Percentiles rank a stretch among this genome's conserved stretches.
phyloP scores from a whole-genome alignment of 164 flowering plant species.

The Protea cynaroides region DNA sequence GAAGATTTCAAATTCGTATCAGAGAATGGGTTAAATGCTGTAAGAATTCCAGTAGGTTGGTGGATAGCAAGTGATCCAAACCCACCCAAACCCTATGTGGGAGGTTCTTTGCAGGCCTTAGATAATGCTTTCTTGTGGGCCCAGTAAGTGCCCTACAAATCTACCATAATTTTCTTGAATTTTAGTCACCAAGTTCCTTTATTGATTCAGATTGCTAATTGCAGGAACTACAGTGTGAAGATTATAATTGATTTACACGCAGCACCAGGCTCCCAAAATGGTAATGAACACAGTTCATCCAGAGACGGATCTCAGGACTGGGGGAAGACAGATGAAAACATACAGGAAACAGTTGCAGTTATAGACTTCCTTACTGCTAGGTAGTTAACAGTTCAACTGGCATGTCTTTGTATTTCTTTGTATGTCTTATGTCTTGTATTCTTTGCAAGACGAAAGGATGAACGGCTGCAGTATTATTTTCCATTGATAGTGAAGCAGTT shows the following conservation, averaged over 20 bases:
- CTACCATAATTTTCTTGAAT: not conserved
- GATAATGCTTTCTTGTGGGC: constrained; percentile 62
- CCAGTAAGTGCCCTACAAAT: constrained; percentile 22
- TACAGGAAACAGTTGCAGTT: constrained; percentile 47
- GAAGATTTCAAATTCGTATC: constrained; percentile 48
- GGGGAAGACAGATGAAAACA: constrained; percentile 39
- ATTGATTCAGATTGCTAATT: not conserved
- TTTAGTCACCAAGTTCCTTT: not conserved
- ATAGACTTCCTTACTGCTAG: constrained; percentile 62
- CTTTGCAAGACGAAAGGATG: no score
- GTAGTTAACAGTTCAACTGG: constrained; percentile 5
- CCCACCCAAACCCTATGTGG: constrained; percentile 51
- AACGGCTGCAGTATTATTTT: no score
- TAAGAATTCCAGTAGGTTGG: constrained; percentile 64
- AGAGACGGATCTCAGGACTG: constrained; percentile 60
- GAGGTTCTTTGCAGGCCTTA: constrained; percentile 41
- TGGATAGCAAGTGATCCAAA: constrained; percentile 50
- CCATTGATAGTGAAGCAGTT: no score
- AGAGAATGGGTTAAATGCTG: constrained; percentile 40
- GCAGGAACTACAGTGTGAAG: constrained; percentile 32
- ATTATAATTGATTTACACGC: constrained; percentile 65
- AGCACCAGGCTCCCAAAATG: constrained; percentile 66
- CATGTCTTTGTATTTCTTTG: not conserved
- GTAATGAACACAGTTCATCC: constrained; percentile 53
- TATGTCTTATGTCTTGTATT: no score